A percentile compares a stretch with the other conserved stretches of the same genome.
These are phyloP conservation scores for Arbutus unedo DNA, from an alignment of 148 eudicot species.

Conservation along the genomic window DNA sequence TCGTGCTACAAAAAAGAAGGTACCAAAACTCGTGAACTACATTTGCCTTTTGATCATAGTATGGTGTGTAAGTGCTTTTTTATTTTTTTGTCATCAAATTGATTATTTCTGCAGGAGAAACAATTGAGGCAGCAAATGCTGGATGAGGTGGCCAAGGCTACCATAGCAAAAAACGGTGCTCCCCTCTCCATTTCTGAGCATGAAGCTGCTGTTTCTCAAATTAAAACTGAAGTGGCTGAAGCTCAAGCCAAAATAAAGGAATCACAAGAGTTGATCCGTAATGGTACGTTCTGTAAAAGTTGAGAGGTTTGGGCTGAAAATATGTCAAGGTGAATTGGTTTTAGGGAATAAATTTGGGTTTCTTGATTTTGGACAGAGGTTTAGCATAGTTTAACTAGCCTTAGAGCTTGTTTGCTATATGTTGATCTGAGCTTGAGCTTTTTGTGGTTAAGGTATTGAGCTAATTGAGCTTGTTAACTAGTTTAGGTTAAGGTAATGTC, in stretches of 20 bases:
- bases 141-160: slow-evolving; percentile 56
- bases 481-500: neutral
- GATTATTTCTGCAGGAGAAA: slow-evolving; percentile 50
- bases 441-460: neutral
- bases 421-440: neutral
- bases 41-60: neutral
- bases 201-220: slow-evolving; percentile 47
- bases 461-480: neutral
- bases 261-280: slow-evolving; percentile 37
- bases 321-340: neutral
- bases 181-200: slow-evolving; percentile 68
- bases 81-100: neutral
- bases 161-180: slow-evolving; percentile 48
- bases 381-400: neutral
- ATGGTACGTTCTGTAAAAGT: slow-evolving; percentile 42
- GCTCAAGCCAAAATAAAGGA: slow-evolving; percentile 58
- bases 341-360: neutral
- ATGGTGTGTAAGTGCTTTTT: neutral
- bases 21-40: slow-evolving; percentile 21
- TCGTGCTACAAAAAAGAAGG: slow-evolving; percentile 65
- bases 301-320: neutral
- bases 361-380: slow-evolving; percentile 4
- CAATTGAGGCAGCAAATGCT: slow-evolving; percentile 50
- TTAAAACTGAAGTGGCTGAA: slow-evolving; percentile 51
- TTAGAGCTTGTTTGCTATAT: neutral